Evolutionary conservation across 2,329 filamentous ascomycete species (phyloP), one percentile per base, ranked within the genome.

Genomic region (Penicillium capsulatum): DNA sequence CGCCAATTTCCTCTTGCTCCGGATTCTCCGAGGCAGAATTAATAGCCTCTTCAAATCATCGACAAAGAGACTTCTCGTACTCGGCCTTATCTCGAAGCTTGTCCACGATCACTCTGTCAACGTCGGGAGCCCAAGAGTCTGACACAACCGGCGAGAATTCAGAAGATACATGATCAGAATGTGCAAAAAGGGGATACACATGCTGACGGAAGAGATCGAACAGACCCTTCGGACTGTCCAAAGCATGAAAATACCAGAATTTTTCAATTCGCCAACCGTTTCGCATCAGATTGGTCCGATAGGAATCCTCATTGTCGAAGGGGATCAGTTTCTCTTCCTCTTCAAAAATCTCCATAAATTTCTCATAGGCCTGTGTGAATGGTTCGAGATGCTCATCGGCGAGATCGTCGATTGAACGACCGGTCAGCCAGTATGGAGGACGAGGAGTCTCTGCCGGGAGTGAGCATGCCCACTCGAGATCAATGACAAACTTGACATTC

Each of bases 191-290:
- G 3, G 52, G 51, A 10, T 54, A 45, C n/a, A 59, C 53, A 37
- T 53, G 50, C 5, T 62, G 38, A 31, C 36, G 35, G 30, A 61
- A 60, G 2, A 61, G 13, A 11, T 48, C 43, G 28, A 45, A 50
- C 11, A 61, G 42, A 0, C 48, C 56, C 24, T 48, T 57, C 2
- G 55, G 54, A 14, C 49, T 59, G 5, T 50, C 27, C 35, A 60
- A 31, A 13, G 56, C 56, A 6, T 53, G 47, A 27, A 55, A 51
- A 28, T 55, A 60, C 56, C 54, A 61, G 34, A 60, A 57, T 6
- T 31, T 55, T 17, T 53, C 54, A 7, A 24, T 34, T 30, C 53
- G 13, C 57, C 47, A 62, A 9, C 47, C 44, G 19, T 38, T 43
- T 20, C 52, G 47, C 51, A 58, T 57, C 11, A 55, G 30, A 22